These are phyloP conservation scores for Aegilops bicornis DNA, from an alignment of 176 grass and related monocot species.

Conservation along the genomic window DNA sequence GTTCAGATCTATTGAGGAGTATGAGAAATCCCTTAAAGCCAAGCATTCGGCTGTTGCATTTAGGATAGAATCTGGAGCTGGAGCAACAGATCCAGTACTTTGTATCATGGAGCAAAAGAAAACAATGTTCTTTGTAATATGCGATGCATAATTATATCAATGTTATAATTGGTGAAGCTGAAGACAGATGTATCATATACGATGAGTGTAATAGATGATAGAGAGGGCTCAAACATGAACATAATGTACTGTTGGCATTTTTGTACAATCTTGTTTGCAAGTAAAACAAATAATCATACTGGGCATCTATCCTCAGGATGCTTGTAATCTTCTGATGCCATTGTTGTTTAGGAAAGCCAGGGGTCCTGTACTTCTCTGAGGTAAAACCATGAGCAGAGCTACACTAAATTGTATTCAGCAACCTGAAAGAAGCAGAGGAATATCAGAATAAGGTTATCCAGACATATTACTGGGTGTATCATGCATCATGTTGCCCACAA, in stretches of 20 bases:
- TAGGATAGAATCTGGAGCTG: slow-evolving; percentile 28
- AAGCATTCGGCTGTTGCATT: slow-evolving; percentile 43
- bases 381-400: neutral
- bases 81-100: neutral
- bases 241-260: neutral
- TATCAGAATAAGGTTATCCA: slow-evolving; percentile 18
- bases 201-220: slow-evolving; percentile 6
- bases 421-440: slow-evolving; percentile 17
- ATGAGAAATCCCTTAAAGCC: slow-evolving; percentile 80
- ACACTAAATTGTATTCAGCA: neutral
- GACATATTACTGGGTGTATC: neutral
- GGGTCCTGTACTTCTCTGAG: neutral
- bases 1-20: slow-evolving; percentile 87
- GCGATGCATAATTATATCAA: neutral
- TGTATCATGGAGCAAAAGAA: slow-evolving; percentile 28
- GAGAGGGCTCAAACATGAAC: slow-evolving; percentile 1
- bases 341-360: neutral
- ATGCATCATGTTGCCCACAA: neutral
- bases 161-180: neutral
- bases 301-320: neutral
- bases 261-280: neutral
- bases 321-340: neutral
- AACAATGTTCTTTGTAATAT: neutral
- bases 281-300: neutral
- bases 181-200: neutral